Conservation (phyloP, 1,284 basidiomycete genomes). For the Tremellales sp. region DNA sequence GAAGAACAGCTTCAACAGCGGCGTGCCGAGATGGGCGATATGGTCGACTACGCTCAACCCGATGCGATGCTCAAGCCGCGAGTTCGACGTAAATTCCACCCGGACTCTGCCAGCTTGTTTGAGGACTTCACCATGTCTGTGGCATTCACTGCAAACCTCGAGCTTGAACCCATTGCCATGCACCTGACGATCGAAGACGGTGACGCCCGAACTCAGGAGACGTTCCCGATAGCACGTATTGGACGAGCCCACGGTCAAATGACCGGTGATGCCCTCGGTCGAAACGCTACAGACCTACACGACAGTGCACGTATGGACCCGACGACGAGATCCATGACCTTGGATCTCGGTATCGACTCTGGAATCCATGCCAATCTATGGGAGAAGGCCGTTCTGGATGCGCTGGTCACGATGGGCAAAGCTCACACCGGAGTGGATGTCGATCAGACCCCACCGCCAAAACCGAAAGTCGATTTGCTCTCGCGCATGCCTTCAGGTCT, state of each 20-base stretch:
- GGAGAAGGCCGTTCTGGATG: constrained; percentile 62
- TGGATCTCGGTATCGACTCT: constrained; percentile 59
- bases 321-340: constrained; percentile 54
- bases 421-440: constrained; percentile 25
- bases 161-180: constrained; percentile 31
- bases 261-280: constrained; percentile 24
- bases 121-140: constrained; percentile 32
- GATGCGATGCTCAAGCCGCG: constrained; percentile 22
- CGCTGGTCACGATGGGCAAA: constrained; percentile 53
- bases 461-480: constrained; percentile 32
- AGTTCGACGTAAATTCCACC: constrained; percentile 12
- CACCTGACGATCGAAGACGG: constrained; percentile 25
- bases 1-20: constrained; percentile 23
- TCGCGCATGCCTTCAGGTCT: constrained; percentile 58
- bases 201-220: constrained; percentile 7
- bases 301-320: constrained; percentile 25
- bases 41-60: constrained; percentile 21
- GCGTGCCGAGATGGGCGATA: constrained; percentile 9
- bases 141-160: constrained; percentile 16
- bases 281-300: constrained; percentile 2
- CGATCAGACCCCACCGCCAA: background rate
- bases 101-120: constrained; percentile 11
- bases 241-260: constrained; percentile 23
- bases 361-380: constrained; percentile 64
- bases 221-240: constrained; percentile 30